These are phyloP conservation scores for Penicillium malachiteum DNA, from an alignment of 495 filamentous ascomycete genomes.

Conservation along the genomic window DNA sequence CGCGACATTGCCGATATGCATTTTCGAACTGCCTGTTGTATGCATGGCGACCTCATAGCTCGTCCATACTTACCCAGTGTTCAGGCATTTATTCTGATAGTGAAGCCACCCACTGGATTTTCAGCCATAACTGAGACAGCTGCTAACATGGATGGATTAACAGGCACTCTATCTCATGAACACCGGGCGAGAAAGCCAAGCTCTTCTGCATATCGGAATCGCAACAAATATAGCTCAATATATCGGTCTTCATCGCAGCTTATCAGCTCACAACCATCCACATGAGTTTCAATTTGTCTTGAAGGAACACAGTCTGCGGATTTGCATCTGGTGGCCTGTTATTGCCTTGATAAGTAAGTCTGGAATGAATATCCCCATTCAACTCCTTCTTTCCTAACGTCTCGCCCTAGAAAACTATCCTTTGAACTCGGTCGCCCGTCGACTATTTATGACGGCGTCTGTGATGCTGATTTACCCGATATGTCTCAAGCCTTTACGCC, in stretches of 20 bases:
- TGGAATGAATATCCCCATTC: too few relatives aligned
- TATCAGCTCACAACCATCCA: neutral
- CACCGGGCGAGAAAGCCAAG: neutral
- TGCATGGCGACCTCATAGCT: neutral
- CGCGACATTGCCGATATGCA: neutral
- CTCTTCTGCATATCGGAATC: neutral
- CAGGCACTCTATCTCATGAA: neutral
- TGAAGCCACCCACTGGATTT: neutral
- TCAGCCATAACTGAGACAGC: too few relatives aligned
- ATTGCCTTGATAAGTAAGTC: neutral
- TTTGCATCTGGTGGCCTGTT: neutral
- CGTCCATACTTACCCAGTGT: neutral
- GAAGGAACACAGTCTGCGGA: neutral
- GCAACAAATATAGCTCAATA: neutral
- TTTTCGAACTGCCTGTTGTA: neutral
- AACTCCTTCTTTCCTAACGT: too few relatives aligned
- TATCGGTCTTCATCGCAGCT: neutral
- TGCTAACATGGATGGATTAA: neutral
- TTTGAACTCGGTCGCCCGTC: neutral
- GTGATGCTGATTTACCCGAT: neutral
- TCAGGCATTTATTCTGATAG: neutral
- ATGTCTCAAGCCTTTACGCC: too few relatives aligned
- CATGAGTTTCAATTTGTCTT: neutral
- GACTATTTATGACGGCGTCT: neutral
- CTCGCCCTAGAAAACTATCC: neutral